Percentiles rank a stretch among this genome's conserved stretches.
Conservation (phyloP, 306 rosid species). For the Cicer bijugum region DNA sequence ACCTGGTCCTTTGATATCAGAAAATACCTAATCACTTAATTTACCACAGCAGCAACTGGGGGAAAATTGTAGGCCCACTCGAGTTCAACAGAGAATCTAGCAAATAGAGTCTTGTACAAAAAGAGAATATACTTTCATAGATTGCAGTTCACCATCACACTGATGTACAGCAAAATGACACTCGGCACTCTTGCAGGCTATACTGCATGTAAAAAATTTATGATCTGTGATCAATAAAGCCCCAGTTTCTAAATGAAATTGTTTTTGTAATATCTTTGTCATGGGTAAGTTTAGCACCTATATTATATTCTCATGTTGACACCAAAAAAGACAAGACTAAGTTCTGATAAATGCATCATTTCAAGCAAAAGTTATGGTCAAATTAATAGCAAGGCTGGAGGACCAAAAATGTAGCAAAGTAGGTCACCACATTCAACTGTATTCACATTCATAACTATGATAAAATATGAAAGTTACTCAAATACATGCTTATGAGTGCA, state of each 20-base stretch:
- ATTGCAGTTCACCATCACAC: slow-evolving; percentile 14
- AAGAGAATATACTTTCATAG: slow-evolving; percentile 29
- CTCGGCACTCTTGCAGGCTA: slow-evolving; percentile 9
- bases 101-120: neutral
- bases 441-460: slow-evolving; percentile 26
- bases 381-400: slow-evolving; percentile 27
- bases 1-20: neutral
- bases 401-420: slow-evolving; percentile 35
- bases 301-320: slow-evolving; percentile 11
- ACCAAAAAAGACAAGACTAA: neutral
- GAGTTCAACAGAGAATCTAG: neutral
- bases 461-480: slow-evolving; percentile 16
- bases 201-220: slow-evolving; percentile 23
- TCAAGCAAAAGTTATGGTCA: slow-evolving; percentile 32
- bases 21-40: slow-evolving; percentile 14
- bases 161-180: slow-evolving; percentile 5
- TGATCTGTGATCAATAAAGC: slow-evolving; percentile 27
- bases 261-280: neutral
- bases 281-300: slow-evolving; percentile 18
- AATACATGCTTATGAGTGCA: slow-evolving; percentile 13
- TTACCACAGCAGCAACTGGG: slow-evolving; percentile 22
- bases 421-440: slow-evolving; percentile 23
- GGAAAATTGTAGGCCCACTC: neutral
- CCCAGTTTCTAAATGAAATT: slow-evolving; percentile 32
- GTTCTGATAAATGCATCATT: slow-evolving; percentile 25